phyloP scores from a whole-genome alignment of 2,329 filamentous ascomycete species.

The Monilinia laxa region DNA sequence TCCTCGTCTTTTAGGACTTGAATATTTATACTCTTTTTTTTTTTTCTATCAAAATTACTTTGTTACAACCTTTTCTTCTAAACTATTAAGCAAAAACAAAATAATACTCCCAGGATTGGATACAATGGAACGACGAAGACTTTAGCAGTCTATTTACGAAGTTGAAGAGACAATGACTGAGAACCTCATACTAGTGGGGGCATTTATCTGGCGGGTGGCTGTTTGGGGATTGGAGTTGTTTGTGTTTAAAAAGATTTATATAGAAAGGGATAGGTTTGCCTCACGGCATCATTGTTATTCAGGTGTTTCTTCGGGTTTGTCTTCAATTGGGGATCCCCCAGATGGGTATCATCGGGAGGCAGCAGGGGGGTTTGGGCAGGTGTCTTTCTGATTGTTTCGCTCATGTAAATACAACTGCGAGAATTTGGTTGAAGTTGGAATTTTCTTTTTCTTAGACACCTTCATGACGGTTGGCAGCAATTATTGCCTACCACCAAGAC shows the following conservation, averaged over 20 bases:
- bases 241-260: constrained; percentile 6
- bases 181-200: constrained; percentile 1
- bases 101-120: not conserved
- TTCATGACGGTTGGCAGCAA: not conserved
- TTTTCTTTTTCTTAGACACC: not conserved
- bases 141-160: constrained; percentile 1
- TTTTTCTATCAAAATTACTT: not conserved
- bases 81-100: not conserved
- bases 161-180: not conserved
- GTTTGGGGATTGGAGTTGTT: constrained; percentile 14
- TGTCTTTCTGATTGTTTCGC: constrained; percentile 3
- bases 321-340: not conserved
- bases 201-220: not conserved
- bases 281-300: constrained; percentile 18
- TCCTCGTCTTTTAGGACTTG: too few relatives aligned
- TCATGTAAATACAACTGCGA: not conserved
- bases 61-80: not conserved
- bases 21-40: not conserved
- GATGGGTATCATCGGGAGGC: not conserved
- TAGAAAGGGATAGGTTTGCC: constrained; percentile 21
- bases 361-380: not conserved
- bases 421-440: too few relatives aligned
- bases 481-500: not conserved
- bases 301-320: constrained; percentile 13
- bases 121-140: not conserved